These are phyloP conservation scores for Posidonia oceanica DNA, from an alignment of 116 monocot genomes.

Conservation along the genomic window DNA sequence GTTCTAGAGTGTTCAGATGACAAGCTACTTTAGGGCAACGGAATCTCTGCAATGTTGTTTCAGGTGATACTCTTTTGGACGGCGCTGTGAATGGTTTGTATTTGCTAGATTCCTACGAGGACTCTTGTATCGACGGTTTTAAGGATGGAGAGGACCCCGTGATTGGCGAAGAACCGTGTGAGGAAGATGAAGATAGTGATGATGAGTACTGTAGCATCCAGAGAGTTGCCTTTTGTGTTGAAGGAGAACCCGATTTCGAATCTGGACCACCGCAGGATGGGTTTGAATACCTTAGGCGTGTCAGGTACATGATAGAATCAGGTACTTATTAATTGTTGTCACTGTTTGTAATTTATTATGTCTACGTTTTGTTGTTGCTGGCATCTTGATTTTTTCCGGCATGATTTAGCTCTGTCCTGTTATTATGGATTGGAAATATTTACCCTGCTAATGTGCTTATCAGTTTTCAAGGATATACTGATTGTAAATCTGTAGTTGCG, in stretches of 20 bases:
- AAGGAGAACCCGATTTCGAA: conserved; percentile 96
- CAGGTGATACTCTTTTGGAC: conserved; percentile 1
- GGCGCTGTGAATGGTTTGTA: background rate
- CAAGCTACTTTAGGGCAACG: background rate
- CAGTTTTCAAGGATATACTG: too few relatives aligned
- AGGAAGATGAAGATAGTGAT: conserved; percentile 51
- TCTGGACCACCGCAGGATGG: conserved; percentile 97
- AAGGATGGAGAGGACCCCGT: background rate
- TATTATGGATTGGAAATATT: too few relatives aligned
- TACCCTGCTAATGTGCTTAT: too few relatives aligned
- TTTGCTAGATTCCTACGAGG: background rate
- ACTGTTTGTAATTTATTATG: background rate
- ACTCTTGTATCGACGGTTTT: background rate
- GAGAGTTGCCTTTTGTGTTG: conserved; percentile 66
- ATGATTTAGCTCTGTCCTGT: too few relatives aligned
- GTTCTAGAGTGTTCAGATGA: background rate
- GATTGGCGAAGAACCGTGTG: conserved; percentile 10
- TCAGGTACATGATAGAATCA: conserved; percentile 44
- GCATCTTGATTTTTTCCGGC: background rate
- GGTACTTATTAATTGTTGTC: background rate
- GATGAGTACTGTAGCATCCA: conserved; percentile 57
- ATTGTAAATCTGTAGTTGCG: too few relatives aligned
- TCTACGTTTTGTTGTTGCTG: background rate
- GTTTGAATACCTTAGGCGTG: conserved; percentile 85
- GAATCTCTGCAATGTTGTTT: background rate